Percentiles rank a stretch among this genome's conserved stretches.
Conservation (phyloP, 164 flowering plant species). For the Umbellularia californica region DNA sequence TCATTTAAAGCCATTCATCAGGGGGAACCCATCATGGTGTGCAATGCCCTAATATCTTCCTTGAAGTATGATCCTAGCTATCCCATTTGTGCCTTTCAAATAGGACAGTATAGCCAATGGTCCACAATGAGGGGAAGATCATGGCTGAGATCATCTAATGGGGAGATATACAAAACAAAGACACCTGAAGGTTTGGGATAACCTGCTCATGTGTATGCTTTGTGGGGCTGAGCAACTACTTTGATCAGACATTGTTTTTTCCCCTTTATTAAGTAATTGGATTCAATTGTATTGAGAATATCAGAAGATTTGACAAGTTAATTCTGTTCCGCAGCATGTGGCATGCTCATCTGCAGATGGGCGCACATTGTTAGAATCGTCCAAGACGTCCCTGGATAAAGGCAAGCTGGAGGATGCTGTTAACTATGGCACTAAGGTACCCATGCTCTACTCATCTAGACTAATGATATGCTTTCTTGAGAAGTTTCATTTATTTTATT, state of each 20-base stretch:
- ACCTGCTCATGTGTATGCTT: no score
- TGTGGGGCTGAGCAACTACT: no score
- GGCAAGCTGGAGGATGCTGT: slow-evolving; percentile 99
- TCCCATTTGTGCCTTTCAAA: no score
- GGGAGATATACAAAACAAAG: no score
- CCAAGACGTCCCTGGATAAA: slow-evolving; percentile 89
- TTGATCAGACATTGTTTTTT: no score
- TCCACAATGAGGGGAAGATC: no score
- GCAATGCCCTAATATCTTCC: no score
- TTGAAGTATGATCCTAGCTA: no score
- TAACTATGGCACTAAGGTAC: slow-evolving; percentile 88
- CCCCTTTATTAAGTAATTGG: background rate
- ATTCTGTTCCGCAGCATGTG: slow-evolving; percentile 58
- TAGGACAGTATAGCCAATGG: no score
- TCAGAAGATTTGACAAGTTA: slow-evolving; percentile 8
- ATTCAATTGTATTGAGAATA: background rate
- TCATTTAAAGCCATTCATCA: background rate
- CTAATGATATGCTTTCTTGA: background rate
- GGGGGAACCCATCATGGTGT: background rate
- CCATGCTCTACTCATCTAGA: background rate
- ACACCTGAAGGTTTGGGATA: no score
- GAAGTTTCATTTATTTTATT: background rate
- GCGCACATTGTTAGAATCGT: slow-evolving; percentile 83
- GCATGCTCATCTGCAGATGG: slow-evolving; percentile 99
- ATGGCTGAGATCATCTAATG: no score